Conservation (phyloP, 805 yeast species). For the Starmerella gropengiesseri region DNA sequence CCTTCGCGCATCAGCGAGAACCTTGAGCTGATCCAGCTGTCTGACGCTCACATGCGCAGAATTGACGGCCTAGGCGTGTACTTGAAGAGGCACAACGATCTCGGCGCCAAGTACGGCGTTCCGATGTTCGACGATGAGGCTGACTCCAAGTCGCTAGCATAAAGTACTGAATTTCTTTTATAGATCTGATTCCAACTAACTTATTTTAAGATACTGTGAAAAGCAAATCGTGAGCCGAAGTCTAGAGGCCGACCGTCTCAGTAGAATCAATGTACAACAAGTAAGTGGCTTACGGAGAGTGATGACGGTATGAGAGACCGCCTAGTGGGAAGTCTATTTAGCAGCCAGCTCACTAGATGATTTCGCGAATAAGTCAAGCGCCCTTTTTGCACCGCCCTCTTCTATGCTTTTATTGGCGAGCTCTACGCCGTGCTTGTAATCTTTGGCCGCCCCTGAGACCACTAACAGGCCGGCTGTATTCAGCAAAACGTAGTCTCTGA, state of each 20-base stretch:
- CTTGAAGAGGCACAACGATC: slow-evolving; percentile 15
- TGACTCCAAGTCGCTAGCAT: slow-evolving; percentile 10
- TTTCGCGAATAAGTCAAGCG: slow-evolving; percentile 35
- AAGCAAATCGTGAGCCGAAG: no score
- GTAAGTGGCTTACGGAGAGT: no score
- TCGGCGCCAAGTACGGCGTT: slow-evolving; percentile 16
- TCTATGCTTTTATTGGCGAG: slow-evolving; percentile 58
- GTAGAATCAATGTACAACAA: no score
- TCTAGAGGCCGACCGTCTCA: no score
- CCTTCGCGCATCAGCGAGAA: slow-evolving; percentile 42
- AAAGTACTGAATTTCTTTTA: neutral
- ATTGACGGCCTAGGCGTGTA: slow-evolving; percentile 11
- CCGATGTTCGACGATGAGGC: slow-evolving; percentile 19
- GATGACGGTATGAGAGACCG: no score
- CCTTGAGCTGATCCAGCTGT: slow-evolving; percentile 32
- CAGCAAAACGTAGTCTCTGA: slow-evolving; percentile 80
- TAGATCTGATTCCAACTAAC: no score
- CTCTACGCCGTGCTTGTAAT: slow-evolving; percentile 68
- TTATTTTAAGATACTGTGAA: no score
- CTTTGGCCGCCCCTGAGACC: slow-evolving; percentile 51
- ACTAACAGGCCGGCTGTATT: slow-evolving; percentile 83
- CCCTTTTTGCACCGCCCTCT: slow-evolving; percentile 53
- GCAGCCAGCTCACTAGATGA: neutral
- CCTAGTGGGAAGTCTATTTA: no score
- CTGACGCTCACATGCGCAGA: slow-evolving; percentile 33